Percentiles rank a stretch among this genome's conserved stretches.
These are phyloP conservation scores for Sporothrix euskadiensis DNA, from an alignment of 2,329 filamentous ascomycete genomes.

Conservation along the genomic window DNA sequence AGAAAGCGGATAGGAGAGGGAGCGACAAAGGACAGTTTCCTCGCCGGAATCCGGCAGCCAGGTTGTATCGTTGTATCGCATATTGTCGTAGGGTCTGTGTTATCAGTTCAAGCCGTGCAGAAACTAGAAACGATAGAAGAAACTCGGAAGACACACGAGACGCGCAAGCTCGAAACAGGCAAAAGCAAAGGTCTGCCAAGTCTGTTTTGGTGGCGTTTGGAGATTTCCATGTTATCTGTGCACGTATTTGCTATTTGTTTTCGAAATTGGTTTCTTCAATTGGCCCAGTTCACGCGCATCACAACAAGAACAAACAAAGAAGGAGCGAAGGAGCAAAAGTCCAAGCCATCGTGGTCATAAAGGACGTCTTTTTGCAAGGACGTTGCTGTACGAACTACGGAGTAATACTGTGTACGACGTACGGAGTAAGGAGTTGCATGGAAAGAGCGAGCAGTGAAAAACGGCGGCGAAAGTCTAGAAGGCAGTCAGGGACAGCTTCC, in stretches of 20 bases:
- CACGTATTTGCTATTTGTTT: background rate
- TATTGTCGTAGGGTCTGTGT: background rate
- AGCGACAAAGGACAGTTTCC: background rate
- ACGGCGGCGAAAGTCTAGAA: background rate
- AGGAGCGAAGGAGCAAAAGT: background rate
- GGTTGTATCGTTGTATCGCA: background rate
- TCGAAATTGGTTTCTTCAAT: background rate
- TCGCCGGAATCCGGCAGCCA: background rate
- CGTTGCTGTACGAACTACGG: no score
- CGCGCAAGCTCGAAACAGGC: constrained; percentile 6
- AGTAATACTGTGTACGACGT: no score
- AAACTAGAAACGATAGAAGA: background rate
- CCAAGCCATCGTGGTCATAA: background rate
- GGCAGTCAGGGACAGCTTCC: background rate
- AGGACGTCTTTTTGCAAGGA: background rate
- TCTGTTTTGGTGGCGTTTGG: background rate
- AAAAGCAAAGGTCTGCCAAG: background rate
- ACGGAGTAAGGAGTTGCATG: no score
- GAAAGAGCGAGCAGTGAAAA: background rate
- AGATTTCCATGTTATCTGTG: background rate
- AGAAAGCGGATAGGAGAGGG: background rate
- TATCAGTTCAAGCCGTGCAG: background rate
- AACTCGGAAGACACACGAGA: background rate
- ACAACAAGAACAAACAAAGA: background rate
- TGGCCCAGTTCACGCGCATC: background rate